Conservation (phyloP, 257 asterid species). For the Salvia miltiorrhiza region DNA sequence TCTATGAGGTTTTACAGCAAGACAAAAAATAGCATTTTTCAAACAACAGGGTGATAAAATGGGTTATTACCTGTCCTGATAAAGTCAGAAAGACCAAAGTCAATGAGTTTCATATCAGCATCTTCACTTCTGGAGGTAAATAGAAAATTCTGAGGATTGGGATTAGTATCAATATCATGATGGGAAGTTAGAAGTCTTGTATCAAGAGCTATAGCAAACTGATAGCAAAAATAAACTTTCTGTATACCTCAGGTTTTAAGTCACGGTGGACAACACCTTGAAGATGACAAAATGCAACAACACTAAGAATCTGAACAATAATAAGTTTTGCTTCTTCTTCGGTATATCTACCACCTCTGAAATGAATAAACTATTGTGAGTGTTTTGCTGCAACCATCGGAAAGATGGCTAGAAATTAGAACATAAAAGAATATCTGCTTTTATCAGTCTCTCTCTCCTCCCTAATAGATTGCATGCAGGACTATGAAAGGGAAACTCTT, state of each 20-base stretch:
- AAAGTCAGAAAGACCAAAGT: conserved; percentile 96
- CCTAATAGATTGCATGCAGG: background rate
- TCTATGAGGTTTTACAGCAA: background rate
- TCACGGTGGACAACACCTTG: conserved; percentile 99
- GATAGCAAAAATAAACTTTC: conserved; percentile 1
- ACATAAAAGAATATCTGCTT: background rate
- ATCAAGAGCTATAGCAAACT: conserved; percentile 1
- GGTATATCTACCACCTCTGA: conserved; percentile 93
- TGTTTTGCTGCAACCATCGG: conserved; percentile 24
- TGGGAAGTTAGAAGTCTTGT: conserved; percentile 10
- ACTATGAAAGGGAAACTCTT: background rate
- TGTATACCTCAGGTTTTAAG: conserved; percentile 89
- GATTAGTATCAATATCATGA: conserved; percentile 21
- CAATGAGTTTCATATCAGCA: conserved; percentile 92
- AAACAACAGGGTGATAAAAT: background rate
- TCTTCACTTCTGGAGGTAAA: conserved; percentile 86
- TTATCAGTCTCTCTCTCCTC: background rate
- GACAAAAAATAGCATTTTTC: background rate
- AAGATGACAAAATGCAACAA: conserved; percentile 94
- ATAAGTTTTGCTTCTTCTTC: conserved; percentile 93
- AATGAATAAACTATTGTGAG: conserved; percentile 28
- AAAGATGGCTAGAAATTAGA: conserved; percentile 18
- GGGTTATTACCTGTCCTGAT: conserved; percentile 65
- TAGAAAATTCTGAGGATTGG: conserved; percentile 68
- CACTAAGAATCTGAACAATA: conserved; percentile 82